These are phyloP conservation scores for Boletus eberwhitei DNA, from an alignment of 768 basidiomycete species.

Conservation along the genomic window DNA sequence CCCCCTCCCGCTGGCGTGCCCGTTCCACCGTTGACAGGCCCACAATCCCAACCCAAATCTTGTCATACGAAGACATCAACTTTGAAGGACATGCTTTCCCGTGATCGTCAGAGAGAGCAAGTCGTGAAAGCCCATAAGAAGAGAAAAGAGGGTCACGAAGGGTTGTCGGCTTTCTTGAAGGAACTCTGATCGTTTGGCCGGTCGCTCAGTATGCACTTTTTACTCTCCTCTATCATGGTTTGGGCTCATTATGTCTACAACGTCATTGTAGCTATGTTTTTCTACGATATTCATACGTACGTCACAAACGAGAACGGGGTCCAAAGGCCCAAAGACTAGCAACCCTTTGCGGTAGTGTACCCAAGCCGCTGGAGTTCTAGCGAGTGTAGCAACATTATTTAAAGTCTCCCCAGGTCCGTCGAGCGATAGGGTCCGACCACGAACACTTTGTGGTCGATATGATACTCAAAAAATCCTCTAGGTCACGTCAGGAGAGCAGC, in stretches of 20 bases:
- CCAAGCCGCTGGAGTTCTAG: not conserved
- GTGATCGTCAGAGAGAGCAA: conserved; percentile 50
- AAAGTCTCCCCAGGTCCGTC: not conserved
- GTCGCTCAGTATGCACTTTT: not conserved
- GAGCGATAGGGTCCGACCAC: not conserved
- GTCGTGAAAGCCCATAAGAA: conserved; percentile 19
- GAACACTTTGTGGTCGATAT: not conserved
- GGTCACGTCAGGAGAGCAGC: no score
- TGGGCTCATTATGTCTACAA: not conserved
- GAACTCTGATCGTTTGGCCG: conserved; percentile 9
- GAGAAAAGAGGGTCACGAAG: conserved; percentile 28
- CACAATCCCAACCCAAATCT: conserved; percentile 42
- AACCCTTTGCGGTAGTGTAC: not conserved
- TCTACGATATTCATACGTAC: no score
- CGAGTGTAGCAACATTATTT: not conserved
- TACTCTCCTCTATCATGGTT: not conserved
- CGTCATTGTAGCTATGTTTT: not conserved
- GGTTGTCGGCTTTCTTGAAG: conserved; percentile 51
- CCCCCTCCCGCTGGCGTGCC: not conserved
- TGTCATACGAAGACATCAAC: conserved; percentile 36
- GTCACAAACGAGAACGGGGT: not conserved
- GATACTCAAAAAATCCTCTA: no score
- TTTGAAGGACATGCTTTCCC: conserved; percentile 61
- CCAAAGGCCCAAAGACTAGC: not conserved
- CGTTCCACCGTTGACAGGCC: not conserved